Conservation (phyloP, 1,284 basidiomycete genomes). For the Cryptococcus deneoformans region DNA sequence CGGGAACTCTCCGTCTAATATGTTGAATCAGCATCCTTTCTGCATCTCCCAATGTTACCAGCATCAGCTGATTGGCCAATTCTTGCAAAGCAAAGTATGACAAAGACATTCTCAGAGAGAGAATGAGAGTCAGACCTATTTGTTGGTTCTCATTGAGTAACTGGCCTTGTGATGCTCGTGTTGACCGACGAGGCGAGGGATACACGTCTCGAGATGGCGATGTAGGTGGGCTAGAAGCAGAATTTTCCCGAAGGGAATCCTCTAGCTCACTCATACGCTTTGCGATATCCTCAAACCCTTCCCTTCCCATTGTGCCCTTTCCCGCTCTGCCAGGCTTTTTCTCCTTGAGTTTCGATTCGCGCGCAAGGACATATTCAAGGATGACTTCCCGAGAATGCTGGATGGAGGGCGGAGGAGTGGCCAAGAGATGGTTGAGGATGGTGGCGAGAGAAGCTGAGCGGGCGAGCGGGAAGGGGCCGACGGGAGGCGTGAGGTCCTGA, state of each 20-base stretch:
- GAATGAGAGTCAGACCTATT: conserved; percentile 36
- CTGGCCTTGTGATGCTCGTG: not conserved
- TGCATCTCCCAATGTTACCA: conserved; percentile 35
- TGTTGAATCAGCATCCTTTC: conserved; percentile 47
- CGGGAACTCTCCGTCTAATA: conserved; percentile 37
- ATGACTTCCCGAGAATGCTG: conserved; percentile 45
- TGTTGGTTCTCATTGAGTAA: conserved; percentile 32
- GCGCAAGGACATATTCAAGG: conserved; percentile 42
- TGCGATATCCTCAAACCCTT: conserved; percentile 43
- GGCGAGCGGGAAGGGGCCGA: conserved; percentile 34
- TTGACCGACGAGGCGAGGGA: conserved; percentile 7
- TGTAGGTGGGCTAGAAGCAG: not conserved
- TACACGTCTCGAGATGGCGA: conserved; percentile 9
- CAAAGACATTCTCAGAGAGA: conserved; percentile 45
- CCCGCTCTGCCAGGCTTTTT: conserved; percentile 41
- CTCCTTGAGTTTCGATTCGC: conserved; percentile 38
- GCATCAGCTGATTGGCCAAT: conserved; percentile 37
- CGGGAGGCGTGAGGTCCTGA: conserved; percentile 39
- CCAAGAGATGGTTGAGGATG: conserved; percentile 35
- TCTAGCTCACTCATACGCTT: conserved; percentile 40
- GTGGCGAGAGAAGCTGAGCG: conserved; percentile 35
- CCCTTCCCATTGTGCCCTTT: conserved; percentile 43
- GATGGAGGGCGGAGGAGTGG: conserved; percentile 34
- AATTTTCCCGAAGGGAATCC: conserved; percentile 28
- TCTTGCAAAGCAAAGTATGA: conserved; percentile 46